These are phyloP conservation scores for Myrica gale DNA, from an alignment of 306 rosid species.

Conservation along the genomic window DNA sequence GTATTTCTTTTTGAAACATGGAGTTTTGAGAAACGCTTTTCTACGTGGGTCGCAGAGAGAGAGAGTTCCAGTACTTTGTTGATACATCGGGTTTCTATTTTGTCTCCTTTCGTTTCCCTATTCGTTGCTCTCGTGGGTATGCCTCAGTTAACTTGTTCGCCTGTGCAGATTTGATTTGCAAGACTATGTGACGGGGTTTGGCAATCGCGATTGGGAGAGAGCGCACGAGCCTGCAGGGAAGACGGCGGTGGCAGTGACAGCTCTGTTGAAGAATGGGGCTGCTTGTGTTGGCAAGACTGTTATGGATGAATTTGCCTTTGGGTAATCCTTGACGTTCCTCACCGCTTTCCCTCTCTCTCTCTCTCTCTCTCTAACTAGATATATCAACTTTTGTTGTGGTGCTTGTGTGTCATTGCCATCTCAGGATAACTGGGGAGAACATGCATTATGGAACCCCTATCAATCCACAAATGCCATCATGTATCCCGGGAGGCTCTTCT, in stretches of 20 bases:
- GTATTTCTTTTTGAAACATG: too few relatives aligned
- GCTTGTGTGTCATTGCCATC: conserved; percentile 13
- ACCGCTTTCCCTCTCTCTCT: not conserved
- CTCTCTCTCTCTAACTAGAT: not conserved
- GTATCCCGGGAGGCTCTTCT: conserved; percentile 70
- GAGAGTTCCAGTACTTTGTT: not conserved
- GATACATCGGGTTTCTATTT: not conserved
- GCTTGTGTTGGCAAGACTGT: conserved; percentile 69
- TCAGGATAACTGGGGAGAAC: conserved; percentile 69
- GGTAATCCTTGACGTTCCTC: conserved; percentile 35
- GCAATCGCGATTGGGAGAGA: conserved; percentile 67
- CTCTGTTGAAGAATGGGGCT: conserved; percentile 58
- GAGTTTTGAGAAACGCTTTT: not conserved
- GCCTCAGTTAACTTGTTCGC: not conserved
- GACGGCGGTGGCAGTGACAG: conserved; percentile 58
- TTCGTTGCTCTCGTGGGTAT: not conserved
- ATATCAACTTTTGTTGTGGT: not conserved
- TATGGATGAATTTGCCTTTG: conserved; percentile 66
- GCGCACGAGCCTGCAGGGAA: conserved; percentile 53
- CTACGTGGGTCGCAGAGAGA: too few relatives aligned
- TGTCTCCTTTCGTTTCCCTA: not conserved
- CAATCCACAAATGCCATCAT: conserved; percentile 50
- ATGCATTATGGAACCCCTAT: conserved; percentile 63
- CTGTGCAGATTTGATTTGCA: conserved; percentile 57
- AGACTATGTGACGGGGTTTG: conserved; percentile 69